Base-by-base conservation (phyloP, 1,284 basidiomycete species). In the Cryptococcus neoformans region DNA sequence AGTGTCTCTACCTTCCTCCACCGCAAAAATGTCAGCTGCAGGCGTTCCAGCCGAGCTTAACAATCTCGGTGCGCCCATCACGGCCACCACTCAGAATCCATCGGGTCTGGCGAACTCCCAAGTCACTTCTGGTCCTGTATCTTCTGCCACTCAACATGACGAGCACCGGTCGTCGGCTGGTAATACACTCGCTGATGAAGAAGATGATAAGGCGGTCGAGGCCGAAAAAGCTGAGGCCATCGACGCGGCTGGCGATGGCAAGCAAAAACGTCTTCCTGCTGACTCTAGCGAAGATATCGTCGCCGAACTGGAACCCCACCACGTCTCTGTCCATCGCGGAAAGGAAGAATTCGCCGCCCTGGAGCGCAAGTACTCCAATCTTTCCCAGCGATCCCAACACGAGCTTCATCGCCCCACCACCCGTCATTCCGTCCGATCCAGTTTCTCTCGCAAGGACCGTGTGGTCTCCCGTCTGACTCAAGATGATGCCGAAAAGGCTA, bases 281-380 rank as follows among this genome's bases (percentile, higher is more conserved):
- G 54, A 60, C 44, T 74, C 72, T 0, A 69, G 69, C 11, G 49
- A 62, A 44, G 69, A 72, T 55, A 57, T 67, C 46, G 61, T 76
- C 14, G 73, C 63, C 17, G 69, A 73, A 40, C 59, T 76, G 11
- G 68, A 64, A 38, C 62, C 64, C 11, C 62, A 59, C 39, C 58
- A 59, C 11, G 74, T 76, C 12, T 69, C 68, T 2, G 68, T 74
- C 41, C 56, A 58, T 21, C 62, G 66, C 36, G 74, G 69, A 12
- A 72, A 72, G 57, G 60, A 69, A 21, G 68, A 76, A 48, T 76
- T 75, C 55, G 65, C 68, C 4, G 71, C 70, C 14, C 68, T 76
- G 35, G 73, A 76, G 58, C 59, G 74, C 57, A 60, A 60, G 44
- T 73, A 67, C 58, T 74, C 73, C 6, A 65, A 62, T 44, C 53